A percentile compares a stretch with the other conserved stretches of the same genome.
Conservation (phyloP, 306 rosid species). For the Quercus gilva region DNA sequence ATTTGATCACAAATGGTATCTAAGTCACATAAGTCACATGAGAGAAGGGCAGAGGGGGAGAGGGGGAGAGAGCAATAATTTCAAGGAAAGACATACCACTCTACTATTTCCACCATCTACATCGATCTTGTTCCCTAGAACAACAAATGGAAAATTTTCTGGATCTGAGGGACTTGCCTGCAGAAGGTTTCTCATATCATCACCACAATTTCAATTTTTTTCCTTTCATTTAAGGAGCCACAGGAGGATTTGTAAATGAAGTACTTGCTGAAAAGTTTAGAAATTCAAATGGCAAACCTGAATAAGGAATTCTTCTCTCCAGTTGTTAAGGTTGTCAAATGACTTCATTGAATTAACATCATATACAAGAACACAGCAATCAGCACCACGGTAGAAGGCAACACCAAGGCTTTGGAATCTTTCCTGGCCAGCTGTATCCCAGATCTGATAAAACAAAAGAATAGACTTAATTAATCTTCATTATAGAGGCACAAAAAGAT, state of each 20-base stretch:
- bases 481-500: conserved; percentile 4
- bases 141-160: conserved; percentile 96
- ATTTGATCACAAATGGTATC: not conserved
- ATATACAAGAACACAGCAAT: conserved; percentile 98
- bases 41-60: not conserved
- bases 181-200: conserved; percentile 31
- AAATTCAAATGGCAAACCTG: conserved; percentile 45
- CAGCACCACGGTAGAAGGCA: conserved; percentile 99
- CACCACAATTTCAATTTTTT: not conserved
- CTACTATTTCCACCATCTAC: conserved; percentile 96
- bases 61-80: conserved; percentile 5
- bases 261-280: not conserved
- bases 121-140: conserved; percentile 94
- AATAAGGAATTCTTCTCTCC: conserved; percentile 98
- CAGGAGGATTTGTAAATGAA: not conserved
- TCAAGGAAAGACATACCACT: conserved; percentile 63
- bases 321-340: conserved; percentile 93
- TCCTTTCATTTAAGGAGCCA: not conserved
- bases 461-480: not conserved
- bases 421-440: conserved; percentile 99
- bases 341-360: conserved; percentile 98
- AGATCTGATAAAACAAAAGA: conserved; percentile 52
- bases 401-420: conserved; percentile 99
- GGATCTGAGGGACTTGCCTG: conserved; percentile 99
- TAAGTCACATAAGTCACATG: not conserved